phyloP scores from a whole-genome alignment of 2,329 filamentous ascomycete species.

The Fusarium sp. region DNA sequence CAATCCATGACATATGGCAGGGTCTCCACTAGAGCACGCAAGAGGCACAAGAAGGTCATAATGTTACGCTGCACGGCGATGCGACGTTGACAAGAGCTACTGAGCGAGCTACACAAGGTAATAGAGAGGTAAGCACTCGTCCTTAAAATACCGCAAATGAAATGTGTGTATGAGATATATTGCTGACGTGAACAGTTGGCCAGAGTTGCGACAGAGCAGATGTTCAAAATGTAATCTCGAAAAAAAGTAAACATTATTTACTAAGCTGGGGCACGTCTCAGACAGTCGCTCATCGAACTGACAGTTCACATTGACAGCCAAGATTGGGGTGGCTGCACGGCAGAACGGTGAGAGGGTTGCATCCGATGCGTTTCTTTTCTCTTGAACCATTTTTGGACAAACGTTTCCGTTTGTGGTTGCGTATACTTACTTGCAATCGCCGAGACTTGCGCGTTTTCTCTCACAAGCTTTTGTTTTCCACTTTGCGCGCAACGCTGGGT shows the following conservation, averaged over 20 bases:
- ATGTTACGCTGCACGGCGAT: constrained; percentile 34
- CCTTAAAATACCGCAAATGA: not conserved
- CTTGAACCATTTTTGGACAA: constrained; percentile 7
- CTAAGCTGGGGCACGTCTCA: constrained; percentile 27
- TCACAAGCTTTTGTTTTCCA: not conserved
- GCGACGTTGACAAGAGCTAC: constrained; percentile 16
- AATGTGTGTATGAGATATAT: not conserved
- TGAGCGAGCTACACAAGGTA: not conserved
- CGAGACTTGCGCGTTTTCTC: not conserved
- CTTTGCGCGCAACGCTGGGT: not conserved
- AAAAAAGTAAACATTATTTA: constrained; percentile 4
- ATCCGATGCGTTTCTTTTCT: constrained; percentile 18
- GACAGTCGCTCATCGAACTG: constrained; percentile 1
- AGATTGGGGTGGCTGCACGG: constrained; percentile 21
- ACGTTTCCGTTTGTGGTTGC: constrained; percentile 13
- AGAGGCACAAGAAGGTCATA: constrained; percentile 23
- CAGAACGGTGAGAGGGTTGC: constrained; percentile 28
- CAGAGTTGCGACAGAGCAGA: not conserved
- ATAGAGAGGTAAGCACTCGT: not conserved
- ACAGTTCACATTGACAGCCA: constrained; percentile 6
- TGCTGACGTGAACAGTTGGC: not conserved
- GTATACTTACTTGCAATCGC: not conserved
- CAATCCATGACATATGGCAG: not conserved
- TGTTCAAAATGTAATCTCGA: not conserved
- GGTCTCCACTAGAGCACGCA: constrained; percentile 28